A percentile compares a stretch with the other conserved stretches of the same genome.
Conservation (phyloP, 768 basidiomycete species). For the Termitomyces sp. region DNA sequence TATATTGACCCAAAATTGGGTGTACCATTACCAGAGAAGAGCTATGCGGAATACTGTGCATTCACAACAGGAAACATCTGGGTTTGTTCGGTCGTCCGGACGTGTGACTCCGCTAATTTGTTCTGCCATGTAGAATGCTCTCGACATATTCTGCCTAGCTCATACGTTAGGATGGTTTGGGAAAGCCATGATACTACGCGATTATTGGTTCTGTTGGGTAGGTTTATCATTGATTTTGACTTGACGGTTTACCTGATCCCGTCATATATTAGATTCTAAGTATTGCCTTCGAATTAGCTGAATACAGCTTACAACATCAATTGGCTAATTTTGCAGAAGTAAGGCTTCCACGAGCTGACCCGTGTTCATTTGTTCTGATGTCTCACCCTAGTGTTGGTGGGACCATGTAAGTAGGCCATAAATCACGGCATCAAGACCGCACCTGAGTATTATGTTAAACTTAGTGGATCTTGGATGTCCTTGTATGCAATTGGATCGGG, state of each 20-base stretch:
- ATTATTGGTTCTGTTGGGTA: slow-evolving; percentile 96
- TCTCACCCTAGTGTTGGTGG: slow-evolving; percentile 76
- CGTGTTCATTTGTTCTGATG: slow-evolving; percentile 11
- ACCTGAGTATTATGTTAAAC: slow-evolving; percentile 7
- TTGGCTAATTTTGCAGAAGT: slow-evolving; percentile 88
- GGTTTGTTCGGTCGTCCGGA: slow-evolving; percentile 39
- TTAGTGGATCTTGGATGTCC: slow-evolving; percentile 85
- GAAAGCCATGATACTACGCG: slow-evolving; percentile 84
- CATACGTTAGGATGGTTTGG: slow-evolving; percentile 89
- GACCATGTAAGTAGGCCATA: slow-evolving; percentile 65
- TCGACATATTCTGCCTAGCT: slow-evolving; percentile 86
- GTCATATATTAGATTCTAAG: slow-evolving; percentile 63
- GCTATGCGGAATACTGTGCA: slow-evolving; percentile 78
- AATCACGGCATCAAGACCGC: slow-evolving; percentile 5
- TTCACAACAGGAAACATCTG: slow-evolving; percentile 61
- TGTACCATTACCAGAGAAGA: slow-evolving; percentile 76
- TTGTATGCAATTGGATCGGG: slow-evolving; percentile 86
- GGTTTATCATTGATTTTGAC: slow-evolving; percentile 14
- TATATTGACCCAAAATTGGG: slow-evolving; percentile 72
- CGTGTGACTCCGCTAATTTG: background rate
- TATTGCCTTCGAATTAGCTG: slow-evolving; percentile 84
- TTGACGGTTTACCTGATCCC: background rate
- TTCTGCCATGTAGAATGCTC: slow-evolving; percentile 49
- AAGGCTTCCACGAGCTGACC: slow-evolving; percentile 22
- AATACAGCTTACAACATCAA: slow-evolving; percentile 86